These are phyloP conservation scores for Hirsutella thompsonii DNA, from an alignment of 2,329 filamentous ascomycete genomes.

Conservation along the genomic window DNA sequence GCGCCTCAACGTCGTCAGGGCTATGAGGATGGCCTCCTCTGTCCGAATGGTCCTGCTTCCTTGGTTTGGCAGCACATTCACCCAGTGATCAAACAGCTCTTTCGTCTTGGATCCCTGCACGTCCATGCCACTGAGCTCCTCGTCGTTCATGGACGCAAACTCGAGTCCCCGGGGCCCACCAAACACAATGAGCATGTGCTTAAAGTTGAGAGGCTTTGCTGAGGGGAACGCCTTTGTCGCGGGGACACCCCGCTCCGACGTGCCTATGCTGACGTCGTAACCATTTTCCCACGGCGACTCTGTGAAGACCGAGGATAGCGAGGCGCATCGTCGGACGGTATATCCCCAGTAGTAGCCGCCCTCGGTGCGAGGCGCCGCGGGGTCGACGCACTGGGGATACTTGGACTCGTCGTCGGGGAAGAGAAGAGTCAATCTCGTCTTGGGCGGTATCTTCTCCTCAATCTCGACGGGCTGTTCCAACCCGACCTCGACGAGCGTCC, in stretches of 20 bases:
- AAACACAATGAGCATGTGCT: conserved; percentile 67
- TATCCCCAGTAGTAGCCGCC: conserved; percentile 84
- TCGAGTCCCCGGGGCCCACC: conserved; percentile 73
- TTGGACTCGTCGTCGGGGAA: conserved; percentile 29
- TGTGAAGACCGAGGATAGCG: conserved; percentile 63
- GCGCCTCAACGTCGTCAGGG: conserved; percentile 52
- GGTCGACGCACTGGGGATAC: conserved; percentile 47
- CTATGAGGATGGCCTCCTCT: conserved; percentile 72
- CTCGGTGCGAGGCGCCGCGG: conserved; percentile 56
- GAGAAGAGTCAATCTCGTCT: conserved; percentile 64
- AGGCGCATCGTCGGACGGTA: conserved; percentile 50
- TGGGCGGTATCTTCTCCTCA: conserved; percentile 47
- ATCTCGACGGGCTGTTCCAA: conserved; percentile 43
- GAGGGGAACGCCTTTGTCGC: conserved; percentile 31
- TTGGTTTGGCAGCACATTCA: conserved; percentile 69
- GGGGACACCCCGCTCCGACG: conserved; percentile 60
- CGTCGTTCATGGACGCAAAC: conserved; percentile 53
- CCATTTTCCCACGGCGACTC: conserved; percentile 63
- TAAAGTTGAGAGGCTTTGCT: conserved; percentile 33
- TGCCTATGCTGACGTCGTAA: conserved; percentile 74
- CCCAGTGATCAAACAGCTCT: conserved; percentile 72
- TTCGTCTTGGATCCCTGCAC: conserved; percentile 50
- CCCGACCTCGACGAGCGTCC: conserved; percentile 47
- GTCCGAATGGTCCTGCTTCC: conserved; percentile 73
- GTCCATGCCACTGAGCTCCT: conserved; percentile 42